A percentile compares a stretch with the other conserved stretches of the same genome.
These are phyloP conservation scores for Amaranthus tricolor DNA, from an alignment of 179 eudicot species.

Conservation along the genomic window DNA sequence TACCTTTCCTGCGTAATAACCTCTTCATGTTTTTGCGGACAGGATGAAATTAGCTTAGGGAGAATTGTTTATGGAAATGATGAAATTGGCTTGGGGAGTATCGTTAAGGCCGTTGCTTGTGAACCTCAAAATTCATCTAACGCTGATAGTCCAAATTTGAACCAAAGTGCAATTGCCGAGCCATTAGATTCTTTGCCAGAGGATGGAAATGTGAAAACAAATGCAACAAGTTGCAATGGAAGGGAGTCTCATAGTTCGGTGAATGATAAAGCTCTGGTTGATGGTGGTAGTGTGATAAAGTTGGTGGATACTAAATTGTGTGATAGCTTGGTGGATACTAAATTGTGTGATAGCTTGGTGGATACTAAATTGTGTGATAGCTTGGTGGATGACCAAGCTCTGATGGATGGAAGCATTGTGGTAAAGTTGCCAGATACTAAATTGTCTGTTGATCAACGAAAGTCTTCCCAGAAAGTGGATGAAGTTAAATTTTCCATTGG, in stretches of 20 bases:
- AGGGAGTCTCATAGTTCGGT: conserved; percentile 18
- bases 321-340: no score
- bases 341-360: no score
- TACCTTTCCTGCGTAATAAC: not conserved
- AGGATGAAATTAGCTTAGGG: conserved; percentile 33
- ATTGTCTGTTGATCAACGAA: conserved; percentile 25
- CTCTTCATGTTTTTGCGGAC: conserved; percentile 19
- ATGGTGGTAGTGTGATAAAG: conserved; percentile 19
- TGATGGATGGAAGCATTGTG: conserved; percentile 13
- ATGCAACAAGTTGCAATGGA: conserved; percentile 19
- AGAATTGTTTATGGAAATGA: conserved; percentile 29
- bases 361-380: not conserved
- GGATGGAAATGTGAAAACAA: conserved; percentile 14
- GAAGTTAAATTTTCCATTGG: conserved; percentile 28
- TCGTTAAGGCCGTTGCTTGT: conserved; percentile 16
- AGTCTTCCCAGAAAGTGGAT: conserved; percentile 26
- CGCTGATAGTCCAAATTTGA: conserved; percentile 31
- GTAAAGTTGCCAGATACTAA: conserved; percentile 21
- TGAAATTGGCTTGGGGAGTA: conserved; percentile 24
- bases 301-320: not conserved
- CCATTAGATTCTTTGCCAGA: conserved; percentile 28
- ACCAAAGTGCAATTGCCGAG: conserved; percentile 18
- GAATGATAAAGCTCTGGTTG: conserved; percentile 25
- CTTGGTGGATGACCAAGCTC: conserved; percentile 27
- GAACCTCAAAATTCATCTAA: conserved; percentile 21